Evolutionary conservation across 2,329 filamentous ascomycete species (phyloP), one percentile per base, ranked within the genome.

Genomic region (Aspergillus ochraceoroseus): DNA sequence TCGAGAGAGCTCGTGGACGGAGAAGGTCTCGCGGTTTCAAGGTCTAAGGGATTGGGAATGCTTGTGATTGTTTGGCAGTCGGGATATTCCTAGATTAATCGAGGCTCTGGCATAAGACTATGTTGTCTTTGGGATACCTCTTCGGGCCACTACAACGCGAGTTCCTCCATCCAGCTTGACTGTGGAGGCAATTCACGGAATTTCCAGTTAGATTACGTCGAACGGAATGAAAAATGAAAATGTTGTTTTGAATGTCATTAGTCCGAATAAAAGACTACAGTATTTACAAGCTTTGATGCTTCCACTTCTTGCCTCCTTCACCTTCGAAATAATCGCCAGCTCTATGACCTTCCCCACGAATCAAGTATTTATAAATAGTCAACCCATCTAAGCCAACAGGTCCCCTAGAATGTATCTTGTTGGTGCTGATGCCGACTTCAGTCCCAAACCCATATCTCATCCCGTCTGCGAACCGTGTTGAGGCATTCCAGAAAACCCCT

Each of bases 21-120:
- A 94, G 92, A 84, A 80, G 88, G 71, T 96, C 89, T 65, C 82
- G 86, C 67, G 92, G 94, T 81, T 98, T 98, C 89, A 98, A 98
- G 88, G 92, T 98, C 70, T 98, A 95, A 87, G 48, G 33, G 27
- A 44, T 32, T 22, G 7, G 32, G 22, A 33, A 38, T 34, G 23
- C 19, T 38, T 33, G 27, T 31, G 18, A 39, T 36, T 35, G 17
- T 39, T 13, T 32, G 31, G 12, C 31, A 33, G 28, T 12, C 41
- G 26, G 31, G 35, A 28, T 28, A 20, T 38, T 43, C 23, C 29
- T 20, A 13, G 18, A 29, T 25, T 19, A 38, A 30, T 38, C 29
- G 31, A 18, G 17, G 12, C n/a, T 23, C 19, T 36, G 13, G 3
- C 23, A 17, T 9, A 19, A 23, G 27, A 25, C 13, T 29, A 8